Percentiles rank a stretch among this genome's conserved stretches.
Conservation (phyloP, 2,329 filamentous ascomycete genomes). For the Calcarisporium arbuscula region DNA sequence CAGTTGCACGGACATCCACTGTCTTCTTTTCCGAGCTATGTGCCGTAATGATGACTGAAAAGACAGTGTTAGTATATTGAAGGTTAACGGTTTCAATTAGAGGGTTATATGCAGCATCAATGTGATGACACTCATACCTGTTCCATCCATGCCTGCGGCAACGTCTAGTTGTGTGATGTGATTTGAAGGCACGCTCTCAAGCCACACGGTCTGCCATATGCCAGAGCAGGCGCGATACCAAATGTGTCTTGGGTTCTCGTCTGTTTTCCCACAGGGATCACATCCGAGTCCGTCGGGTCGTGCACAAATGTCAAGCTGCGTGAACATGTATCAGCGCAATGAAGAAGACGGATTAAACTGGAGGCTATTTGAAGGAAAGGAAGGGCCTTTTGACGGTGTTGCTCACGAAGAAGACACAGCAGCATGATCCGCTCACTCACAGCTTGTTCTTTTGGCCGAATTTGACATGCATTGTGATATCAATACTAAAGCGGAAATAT, state of each 20-base stretch:
- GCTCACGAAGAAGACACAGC: neutral
- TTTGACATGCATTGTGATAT: conserved; percentile 43
- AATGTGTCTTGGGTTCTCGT: conserved; percentile 52
- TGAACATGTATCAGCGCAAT: neutral
- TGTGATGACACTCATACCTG: conserved; percentile 27
- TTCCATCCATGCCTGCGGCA: conserved; percentile 48
- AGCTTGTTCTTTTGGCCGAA: conserved; percentile 45
- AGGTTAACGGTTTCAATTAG: no score
- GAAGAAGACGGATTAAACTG: neutral
- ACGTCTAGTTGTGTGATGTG: conserved; percentile 55
- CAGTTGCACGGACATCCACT: conserved; percentile 27
- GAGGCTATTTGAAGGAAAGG: neutral
- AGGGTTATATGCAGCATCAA: neutral
- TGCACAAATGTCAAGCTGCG: conserved; percentile 56
- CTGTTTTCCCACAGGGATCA: conserved; percentile 64
- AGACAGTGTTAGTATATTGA: conserved; percentile 7
- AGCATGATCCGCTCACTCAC: conserved; percentile 26
- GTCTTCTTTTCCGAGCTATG: conserved; percentile 34
- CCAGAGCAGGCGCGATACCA: conserved; percentile 69
- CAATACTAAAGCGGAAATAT: conserved; percentile 55
- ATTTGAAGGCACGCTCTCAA: conserved; percentile 53
- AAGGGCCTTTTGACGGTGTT: neutral
- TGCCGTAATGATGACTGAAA: conserved; percentile 48
- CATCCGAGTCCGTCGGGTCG: conserved; percentile 57
- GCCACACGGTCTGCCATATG: conserved; percentile 70